These are phyloP conservation scores for Piromyces finnis DNA, from an alignment of 192 early-diverging fungal species.

Conservation along the genomic window DNA sequence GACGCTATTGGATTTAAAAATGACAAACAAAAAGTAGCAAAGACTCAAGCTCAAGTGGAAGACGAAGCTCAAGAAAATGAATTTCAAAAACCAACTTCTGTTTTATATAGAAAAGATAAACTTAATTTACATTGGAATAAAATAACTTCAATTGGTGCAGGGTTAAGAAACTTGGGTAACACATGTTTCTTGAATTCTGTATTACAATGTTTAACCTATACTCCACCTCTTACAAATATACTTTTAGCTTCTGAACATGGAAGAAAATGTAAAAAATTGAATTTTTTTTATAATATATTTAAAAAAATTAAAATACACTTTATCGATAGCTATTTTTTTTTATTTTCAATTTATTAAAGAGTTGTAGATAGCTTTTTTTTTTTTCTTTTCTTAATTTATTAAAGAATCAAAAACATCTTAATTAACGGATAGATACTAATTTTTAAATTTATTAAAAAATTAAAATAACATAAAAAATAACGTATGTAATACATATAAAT, in stretches of 20 bases:
- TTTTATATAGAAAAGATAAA: slow-evolving; percentile 36
- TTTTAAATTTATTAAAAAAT: no score
- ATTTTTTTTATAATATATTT: neutral
- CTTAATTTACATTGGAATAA: slow-evolving; percentile 31
- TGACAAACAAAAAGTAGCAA: neutral
- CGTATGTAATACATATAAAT: no score
- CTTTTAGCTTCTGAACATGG: slow-evolving; percentile 39
- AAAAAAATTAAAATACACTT: neutral
- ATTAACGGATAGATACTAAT: no score
- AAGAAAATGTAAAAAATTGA: slow-evolving; percentile 26
- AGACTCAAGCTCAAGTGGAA: neutral
- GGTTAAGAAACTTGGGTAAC: slow-evolving; percentile 52
- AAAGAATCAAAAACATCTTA: no score
- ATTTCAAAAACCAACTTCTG: slow-evolving; percentile 31
- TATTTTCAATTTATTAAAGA: no score
- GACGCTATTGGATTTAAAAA: slow-evolving; percentile 2
- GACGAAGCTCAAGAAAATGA: slow-evolving; percentile 15
- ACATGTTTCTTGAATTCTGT: slow-evolving; percentile 70
- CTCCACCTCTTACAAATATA: slow-evolving; percentile 50
- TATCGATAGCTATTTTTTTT: neutral
- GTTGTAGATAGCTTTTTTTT: no score
- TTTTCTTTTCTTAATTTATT: no score
- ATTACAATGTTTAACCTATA: slow-evolving; percentile 59
- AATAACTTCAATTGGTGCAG: slow-evolving; percentile 39
- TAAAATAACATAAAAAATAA: no score